A percentile compares a stretch with the other conserved stretches of the same genome.
Conservation (phyloP, 331 rosid genomes). For the Stylosanthes scabra region DNA sequence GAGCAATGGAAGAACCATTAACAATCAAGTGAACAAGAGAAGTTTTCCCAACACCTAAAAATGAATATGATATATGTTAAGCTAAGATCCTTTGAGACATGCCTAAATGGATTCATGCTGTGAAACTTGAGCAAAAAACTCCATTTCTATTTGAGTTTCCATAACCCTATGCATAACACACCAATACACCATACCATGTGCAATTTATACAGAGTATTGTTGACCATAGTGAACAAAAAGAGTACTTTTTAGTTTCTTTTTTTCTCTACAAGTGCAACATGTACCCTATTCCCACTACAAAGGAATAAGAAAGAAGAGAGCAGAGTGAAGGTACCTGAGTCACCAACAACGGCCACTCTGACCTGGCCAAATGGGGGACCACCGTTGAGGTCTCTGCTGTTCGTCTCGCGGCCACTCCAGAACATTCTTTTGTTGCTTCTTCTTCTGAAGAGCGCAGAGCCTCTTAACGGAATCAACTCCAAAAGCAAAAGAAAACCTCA, state of each 20-base stretch:
- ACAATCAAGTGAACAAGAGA: slow-evolving; percentile 90
- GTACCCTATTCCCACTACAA: neutral
- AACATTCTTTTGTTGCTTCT: slow-evolving; percentile 49
- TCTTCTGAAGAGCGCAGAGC: slow-evolving; percentile 22
- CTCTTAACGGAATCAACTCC: slow-evolving; percentile 37
- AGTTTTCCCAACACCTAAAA: slow-evolving; percentile 96
- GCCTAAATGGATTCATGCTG: slow-evolving; percentile 1
- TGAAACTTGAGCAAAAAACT: slow-evolving; percentile 11
- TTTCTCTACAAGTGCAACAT: neutral
- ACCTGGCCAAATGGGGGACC: slow-evolving; percentile 78
- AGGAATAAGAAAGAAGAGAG: neutral
- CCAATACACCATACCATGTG: neutral
- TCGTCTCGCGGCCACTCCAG: slow-evolving; percentile 74
- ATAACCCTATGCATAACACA: slow-evolving; percentile 14
- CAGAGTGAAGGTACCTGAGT: slow-evolving; percentile 58
- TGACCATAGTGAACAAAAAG: no score
- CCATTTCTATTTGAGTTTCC: neutral
- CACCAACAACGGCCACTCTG: slow-evolving; percentile 81
- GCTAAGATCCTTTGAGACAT: neutral
- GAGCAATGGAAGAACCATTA: slow-evolving; percentile 73
- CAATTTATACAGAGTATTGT: no score
- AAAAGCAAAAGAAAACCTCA: slow-evolving; percentile 5
- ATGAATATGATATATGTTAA: slow-evolving; percentile 28
- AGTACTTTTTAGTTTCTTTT: no score
- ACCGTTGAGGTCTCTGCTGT: slow-evolving; percentile 62